These are phyloP conservation scores for Gossypium turneri DNA, from an alignment of 345 rosid genomes.

Conservation along the genomic window DNA sequence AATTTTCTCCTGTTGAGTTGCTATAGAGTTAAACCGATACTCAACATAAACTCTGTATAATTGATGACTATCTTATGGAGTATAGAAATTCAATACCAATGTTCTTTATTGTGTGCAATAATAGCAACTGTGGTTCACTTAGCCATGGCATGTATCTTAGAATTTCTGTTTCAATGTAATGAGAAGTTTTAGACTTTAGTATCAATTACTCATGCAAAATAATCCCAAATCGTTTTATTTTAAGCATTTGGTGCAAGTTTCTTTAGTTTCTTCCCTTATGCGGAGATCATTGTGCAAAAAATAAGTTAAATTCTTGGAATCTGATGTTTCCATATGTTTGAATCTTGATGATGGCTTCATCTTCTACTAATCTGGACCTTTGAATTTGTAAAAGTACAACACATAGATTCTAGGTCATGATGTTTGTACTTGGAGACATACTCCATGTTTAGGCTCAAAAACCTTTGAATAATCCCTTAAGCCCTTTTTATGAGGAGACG, in stretches of 20 bases:
- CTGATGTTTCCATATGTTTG: background rate
- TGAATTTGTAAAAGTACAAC: background rate
- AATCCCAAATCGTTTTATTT: background rate
- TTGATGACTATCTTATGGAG: background rate
- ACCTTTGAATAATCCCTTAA: background rate
- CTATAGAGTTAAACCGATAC: background rate
- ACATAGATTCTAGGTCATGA: background rate
- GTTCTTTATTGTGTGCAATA: background rate
- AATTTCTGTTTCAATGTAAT: background rate
- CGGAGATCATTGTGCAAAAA: background rate
- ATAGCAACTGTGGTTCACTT: background rate
- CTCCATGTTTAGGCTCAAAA: slow-evolving; percentile 8
- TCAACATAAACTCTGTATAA: background rate
- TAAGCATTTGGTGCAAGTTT: background rate
- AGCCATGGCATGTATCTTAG: background rate
- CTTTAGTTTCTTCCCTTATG: background rate
- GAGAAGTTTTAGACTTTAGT: too few relatives aligned
- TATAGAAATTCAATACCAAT: background rate
- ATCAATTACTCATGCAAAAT: background rate
- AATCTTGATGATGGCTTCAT: background rate
- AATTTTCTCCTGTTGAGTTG: background rate
- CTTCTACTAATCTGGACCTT: background rate
- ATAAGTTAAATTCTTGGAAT: background rate
- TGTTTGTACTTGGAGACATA: background rate
- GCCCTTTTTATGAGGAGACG: slow-evolving; percentile 17